Evolutionary conservation across 176 grass and related monocot genomes (phyloP), one percentile per base, ranked within the genome.

Genomic region (Musa beccarii): DNA sequence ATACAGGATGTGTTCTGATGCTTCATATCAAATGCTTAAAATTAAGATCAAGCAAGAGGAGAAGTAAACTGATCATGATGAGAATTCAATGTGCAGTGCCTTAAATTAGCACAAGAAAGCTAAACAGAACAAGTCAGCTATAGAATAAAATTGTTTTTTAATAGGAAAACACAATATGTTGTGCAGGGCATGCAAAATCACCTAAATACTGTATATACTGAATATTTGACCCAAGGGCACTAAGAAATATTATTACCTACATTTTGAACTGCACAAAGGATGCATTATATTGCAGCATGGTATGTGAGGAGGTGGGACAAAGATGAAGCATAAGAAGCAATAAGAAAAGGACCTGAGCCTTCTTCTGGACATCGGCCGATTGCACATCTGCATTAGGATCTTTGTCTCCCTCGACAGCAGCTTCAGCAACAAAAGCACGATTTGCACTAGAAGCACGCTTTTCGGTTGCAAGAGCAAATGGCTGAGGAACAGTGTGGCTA

Each of bases 401-500:
- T 10, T 51, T 89, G 54, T 89, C 84, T 66, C 80, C 78, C 23
- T 80, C 80, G 11, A 23, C 69, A 29, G 63, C 73, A 59, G 86
- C 73, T 72, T 84, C 57, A 80, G 53, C 29, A 49, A 55, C 82
- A 52, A 19, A 75, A 75, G 67, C 59, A 57, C 62, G 51, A 83
- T 80, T 74, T 82, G 66, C 81, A 64, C 69, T 54, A 68, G 84
- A 86, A 50, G 70, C 78, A 24, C 59, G 86, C 79, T 85, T 89
- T 87, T 92, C 86, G 69, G 86, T 73, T 83, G 81, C 83, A 78
- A 87, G 84, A 11, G 56, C 3, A 29, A 89, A 89, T 79, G 86
- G 86, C 73, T 89, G 90, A 72, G 86, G 81, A 79, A 89, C 76
- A 57, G 82, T 84, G 49, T 63, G 65, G 75, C 85, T 92, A 53